Evolutionary conservation across 2,329 filamentous ascomycete species (phyloP).

Genomic region (Penicillium sp.): DNA sequence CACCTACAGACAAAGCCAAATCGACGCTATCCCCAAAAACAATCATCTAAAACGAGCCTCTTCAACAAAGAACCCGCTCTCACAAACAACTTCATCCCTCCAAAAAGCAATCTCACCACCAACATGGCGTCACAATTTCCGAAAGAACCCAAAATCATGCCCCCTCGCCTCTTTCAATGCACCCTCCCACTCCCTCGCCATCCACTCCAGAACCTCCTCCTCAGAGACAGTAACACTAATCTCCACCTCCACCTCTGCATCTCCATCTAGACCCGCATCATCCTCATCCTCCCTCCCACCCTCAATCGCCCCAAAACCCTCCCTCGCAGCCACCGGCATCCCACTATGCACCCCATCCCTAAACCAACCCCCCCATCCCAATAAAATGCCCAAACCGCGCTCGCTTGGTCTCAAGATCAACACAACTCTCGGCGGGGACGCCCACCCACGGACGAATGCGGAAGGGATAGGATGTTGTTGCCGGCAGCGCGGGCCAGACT

Average conservation of each 20-base stretch:
- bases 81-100: not conserved
- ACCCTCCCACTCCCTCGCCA: not conserved
- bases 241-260: not conserved
- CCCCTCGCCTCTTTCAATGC: not conserved
- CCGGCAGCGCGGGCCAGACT: conserved; percentile 35
- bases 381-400: conserved; percentile 48
- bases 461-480: conserved; percentile 40
- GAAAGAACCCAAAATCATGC: not conserved
- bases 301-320: not conserved
- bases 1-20: not conserved
- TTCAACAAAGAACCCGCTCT: not conserved
- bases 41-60: not conserved
- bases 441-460: conserved; percentile 36
- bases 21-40: not conserved
- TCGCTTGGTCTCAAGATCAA: conserved; percentile 42
- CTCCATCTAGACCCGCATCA: not conserved
- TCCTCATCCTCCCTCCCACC: not conserved
- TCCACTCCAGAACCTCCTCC: not conserved
- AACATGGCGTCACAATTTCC: not conserved
- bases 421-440: conserved; percentile 14
- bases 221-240: not conserved
- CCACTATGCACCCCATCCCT: not conserved
- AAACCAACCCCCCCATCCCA: conserved; percentile 37
- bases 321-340: not conserved
- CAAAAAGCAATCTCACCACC: not conserved